A percentile compares a stretch with the other conserved stretches of the same genome.
Evolutionary conservation across 2,329 filamentous ascomycete genomes (phyloP).

Genomic region (Daldinia sp.): DNA sequence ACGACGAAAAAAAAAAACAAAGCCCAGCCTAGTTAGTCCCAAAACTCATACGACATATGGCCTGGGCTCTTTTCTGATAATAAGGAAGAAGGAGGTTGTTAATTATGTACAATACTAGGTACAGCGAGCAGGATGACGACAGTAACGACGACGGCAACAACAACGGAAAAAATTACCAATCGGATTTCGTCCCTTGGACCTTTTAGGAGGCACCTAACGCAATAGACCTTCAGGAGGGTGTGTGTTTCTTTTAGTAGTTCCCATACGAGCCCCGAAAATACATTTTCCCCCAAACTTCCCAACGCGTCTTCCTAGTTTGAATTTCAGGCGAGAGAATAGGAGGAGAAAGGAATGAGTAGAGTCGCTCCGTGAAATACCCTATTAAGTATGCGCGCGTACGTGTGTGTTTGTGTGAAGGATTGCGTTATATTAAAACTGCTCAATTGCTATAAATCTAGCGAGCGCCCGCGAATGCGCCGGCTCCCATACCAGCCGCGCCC

Average conservation of each 20-base stretch:
- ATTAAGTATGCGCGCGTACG: neutral
- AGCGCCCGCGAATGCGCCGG: constrained; percentile 44
- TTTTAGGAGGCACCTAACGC: constrained; percentile 11
- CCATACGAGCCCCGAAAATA: constrained; percentile 27
- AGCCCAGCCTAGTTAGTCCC: neutral
- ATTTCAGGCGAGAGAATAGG: too few species aligned
- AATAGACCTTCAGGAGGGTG: constrained; percentile 15
- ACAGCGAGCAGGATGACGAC: constrained; percentile 29
- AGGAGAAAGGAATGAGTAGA: constrained; percentile 23
- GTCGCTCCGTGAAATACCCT: constrained; percentile 25
- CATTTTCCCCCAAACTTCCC: constrained; percentile 15
- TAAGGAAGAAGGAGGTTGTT: constrained; percentile 36
- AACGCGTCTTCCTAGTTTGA: neutral
- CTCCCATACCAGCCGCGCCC: constrained; percentile 42
- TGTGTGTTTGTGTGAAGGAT: neutral
- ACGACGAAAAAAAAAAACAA: neutral
- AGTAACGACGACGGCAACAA: constrained; percentile 1
- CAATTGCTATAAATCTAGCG: constrained; percentile 38
- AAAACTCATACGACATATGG: neutral
- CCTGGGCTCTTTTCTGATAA: neutral
- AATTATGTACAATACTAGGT: constrained; percentile 44
- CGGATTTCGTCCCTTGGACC: neutral
- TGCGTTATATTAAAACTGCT: constrained; percentile 13
- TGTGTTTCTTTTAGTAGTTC: constrained; percentile 10
- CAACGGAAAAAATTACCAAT: constrained; percentile 16